Base-by-base conservation (phyloP, 1,139 yeast species). In the Candida sanyaensis region DNA sequence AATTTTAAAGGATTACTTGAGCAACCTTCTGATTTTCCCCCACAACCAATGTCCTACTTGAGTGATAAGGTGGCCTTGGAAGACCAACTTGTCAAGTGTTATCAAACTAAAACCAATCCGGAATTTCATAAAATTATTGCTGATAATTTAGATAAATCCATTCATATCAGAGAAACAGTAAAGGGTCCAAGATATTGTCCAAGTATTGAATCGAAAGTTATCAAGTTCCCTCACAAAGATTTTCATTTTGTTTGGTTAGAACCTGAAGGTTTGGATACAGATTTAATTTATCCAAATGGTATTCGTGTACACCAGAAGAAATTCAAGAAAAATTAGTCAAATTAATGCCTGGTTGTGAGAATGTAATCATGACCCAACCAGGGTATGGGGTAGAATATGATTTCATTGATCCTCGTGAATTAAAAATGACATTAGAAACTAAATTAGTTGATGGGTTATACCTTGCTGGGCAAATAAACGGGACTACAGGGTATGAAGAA, bases 381-480 rank as follows among this genome's bases (percentile, higher is more conserved):
- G 99, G 98, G 0, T 95, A 95, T 62, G 99, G 99, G 11, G 99
- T 95, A 1, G 99, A 95, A 64, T 95, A 95, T 61, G 99, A 95
- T 63, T 93, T 89, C 64, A 86, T 95, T 26, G 97, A 93, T 61
- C 99, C 99, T 2, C 77, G 96, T 53, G 97, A 92, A 60, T 74
- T 95, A 47, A 76, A 78, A 46, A 78, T 77, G 44, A 88, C 96
- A 0, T 66, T 95, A 41, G 97, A 93, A 62, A 90, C 98, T 0
- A 91, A 89, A 59, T 67, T 81, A 5, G 83, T 95, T 1, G 70
- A 77, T 13, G 98, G 98, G 0, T 69, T 95, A 39, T 95, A 71
- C 61, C 73, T 95, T 46, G 99, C 99, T 0, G 99, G 99, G 1
- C 99, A 95, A 66, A 95, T 95, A 39, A 95, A 95, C 62, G 99